Evolutionary conservation across 1,284 basidiomycete genomes (phyloP).

Genomic region (Somion occarium): DNA sequence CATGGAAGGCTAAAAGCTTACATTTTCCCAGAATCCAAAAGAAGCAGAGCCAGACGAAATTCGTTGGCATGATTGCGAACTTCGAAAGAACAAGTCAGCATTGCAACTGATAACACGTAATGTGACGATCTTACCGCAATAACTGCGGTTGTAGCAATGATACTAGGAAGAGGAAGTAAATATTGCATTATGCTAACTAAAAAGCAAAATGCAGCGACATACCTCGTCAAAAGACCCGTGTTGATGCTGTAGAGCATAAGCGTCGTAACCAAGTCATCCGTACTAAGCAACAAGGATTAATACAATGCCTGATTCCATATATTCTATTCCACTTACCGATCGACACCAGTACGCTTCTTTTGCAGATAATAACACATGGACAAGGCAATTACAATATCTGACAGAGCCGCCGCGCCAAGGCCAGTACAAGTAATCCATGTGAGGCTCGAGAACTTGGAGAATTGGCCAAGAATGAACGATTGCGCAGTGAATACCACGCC

Average conservation of each 20-base stretch:
- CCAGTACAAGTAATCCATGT: conserved; percentile 30
- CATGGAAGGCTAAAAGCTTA: conserved; percentile 13
- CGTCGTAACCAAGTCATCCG: conserved; percentile 27
- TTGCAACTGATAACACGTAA: background rate
- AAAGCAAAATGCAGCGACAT: background rate
- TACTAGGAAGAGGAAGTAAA: conserved; percentile 10
- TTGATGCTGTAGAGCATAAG: conserved; percentile 30
- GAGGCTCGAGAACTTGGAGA: conserved; percentile 21
- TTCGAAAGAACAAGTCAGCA: conserved; percentile 6
- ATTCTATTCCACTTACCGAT: conserved; percentile 16
- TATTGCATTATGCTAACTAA: background rate
- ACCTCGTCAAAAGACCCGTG: conserved; percentile 28
- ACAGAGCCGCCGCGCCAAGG: conserved; percentile 25
- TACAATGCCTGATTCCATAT: background rate
- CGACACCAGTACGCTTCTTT: conserved; percentile 26
- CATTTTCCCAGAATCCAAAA: conserved; percentile 31
- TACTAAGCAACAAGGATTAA: conserved; percentile 13
- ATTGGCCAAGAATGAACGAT: conserved; percentile 23
- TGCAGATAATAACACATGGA: conserved; percentile 27
- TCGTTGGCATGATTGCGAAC: conserved; percentile 27
- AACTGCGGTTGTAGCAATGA: conserved; percentile 24
- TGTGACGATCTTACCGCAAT: conserved; percentile 14
- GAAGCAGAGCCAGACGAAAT: conserved; percentile 28
- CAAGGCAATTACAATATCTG: conserved; percentile 26
- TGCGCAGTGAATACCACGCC: conserved; percentile 25